These are phyloP conservation scores for Salvia splendens DNA, from an alignment of 257 asterid genomes.

Conservation along the genomic window DNA sequence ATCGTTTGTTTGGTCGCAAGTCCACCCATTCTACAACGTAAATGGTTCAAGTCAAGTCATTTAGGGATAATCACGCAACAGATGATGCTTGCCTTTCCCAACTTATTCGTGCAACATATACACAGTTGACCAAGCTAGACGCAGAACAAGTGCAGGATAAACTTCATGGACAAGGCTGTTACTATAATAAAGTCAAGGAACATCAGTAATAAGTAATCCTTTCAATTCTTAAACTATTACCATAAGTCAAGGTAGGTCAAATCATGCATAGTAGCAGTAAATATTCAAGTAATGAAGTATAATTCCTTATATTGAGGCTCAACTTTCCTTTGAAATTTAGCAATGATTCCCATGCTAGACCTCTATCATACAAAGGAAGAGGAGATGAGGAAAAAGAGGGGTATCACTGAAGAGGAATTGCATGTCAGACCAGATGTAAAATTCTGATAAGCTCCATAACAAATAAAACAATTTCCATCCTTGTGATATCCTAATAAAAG, in stretches of 20 bases:
- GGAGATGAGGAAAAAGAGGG: not conserved
- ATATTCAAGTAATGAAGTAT: not conserved
- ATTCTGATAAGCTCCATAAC: not conserved
- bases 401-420: not conserved
- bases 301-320: too few relatives aligned
- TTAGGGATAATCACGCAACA: too few relatives aligned
- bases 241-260: not conserved
- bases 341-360: not conserved
- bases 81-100: too few relatives aligned
- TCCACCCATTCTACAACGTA: too few relatives aligned
- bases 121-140: too few relatives aligned
- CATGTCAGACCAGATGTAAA: not conserved
- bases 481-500: not conserved
- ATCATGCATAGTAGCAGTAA: not conserved
- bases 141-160: not conserved
- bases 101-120: too few relatives aligned
- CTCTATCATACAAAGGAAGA: not conserved
- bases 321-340: too few relatives aligned
- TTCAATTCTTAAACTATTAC: too few relatives aligned
- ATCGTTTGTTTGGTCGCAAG: too few relatives aligned
- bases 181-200: too few relatives aligned
- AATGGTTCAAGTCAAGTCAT: too few relatives aligned
- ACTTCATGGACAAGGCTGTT: not conserved
- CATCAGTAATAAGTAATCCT: not conserved
- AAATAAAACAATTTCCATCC: not conserved